Conservation (phyloP, 768 basidiomycete species). For the Termitomyces sp. region DNA sequence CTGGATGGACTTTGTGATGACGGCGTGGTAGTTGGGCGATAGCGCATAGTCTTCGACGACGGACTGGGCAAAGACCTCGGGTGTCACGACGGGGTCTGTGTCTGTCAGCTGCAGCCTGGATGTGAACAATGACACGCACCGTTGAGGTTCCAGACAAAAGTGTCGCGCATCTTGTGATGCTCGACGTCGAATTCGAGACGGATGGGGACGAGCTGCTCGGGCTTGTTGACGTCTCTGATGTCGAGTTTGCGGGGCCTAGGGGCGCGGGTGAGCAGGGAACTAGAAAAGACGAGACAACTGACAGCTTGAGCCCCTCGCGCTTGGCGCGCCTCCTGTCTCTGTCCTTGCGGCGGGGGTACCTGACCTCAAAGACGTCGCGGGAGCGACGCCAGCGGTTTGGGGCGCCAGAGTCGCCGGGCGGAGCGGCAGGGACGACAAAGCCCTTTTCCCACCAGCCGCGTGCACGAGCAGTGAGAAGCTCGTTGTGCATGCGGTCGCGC, state of each 20-base stretch:
- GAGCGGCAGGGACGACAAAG: neutral
- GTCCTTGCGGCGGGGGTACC: slow-evolving; percentile 20
- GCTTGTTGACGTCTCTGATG: slow-evolving; percentile 48
- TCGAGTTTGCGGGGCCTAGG: slow-evolving; percentile 63
- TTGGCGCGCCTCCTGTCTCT: slow-evolving; percentile 26
- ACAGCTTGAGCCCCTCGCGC: slow-evolving; percentile 40
- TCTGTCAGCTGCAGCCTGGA: neutral
- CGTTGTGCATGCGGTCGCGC: slow-evolving; percentile 48
- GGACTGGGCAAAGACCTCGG: slow-evolving; percentile 85
- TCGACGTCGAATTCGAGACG: slow-evolving; percentile 97
- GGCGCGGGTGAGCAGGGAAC: neutral
- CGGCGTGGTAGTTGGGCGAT: slow-evolving; percentile 51
- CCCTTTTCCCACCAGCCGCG: slow-evolving; percentile 63
- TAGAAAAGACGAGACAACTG: slow-evolving; percentile 27
- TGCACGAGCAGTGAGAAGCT: slow-evolving; percentile 26
- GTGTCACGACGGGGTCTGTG: slow-evolving; percentile 82
- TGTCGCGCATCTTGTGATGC: slow-evolving; percentile 89
- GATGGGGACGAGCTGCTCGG: slow-evolving; percentile 88
- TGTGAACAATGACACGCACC: slow-evolving; percentile 46
- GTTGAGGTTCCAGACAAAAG: slow-evolving; percentile 95
- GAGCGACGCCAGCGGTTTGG: neutral
- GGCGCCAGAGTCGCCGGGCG: neutral
- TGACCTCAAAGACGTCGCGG: slow-evolving; percentile 35
- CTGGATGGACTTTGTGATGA: slow-evolving; percentile 79
- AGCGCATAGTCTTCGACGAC: slow-evolving; percentile 89